These are phyloP conservation scores for Vigna hirtella DNA, from an alignment of 306 rosid species.

Conservation along the genomic window DNA sequence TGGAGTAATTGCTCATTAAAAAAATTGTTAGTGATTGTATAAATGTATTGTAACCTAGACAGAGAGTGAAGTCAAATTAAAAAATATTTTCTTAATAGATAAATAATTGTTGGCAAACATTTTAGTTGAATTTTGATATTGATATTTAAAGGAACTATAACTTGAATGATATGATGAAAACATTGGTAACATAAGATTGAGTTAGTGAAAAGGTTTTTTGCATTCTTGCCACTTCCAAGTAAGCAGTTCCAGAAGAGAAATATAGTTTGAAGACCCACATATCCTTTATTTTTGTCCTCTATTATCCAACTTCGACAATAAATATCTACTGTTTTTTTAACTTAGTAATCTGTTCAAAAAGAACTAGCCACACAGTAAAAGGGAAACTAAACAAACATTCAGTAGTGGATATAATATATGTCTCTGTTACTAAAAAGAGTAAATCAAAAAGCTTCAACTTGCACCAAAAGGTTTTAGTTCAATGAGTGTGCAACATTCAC, in stretches of 20 bases:
- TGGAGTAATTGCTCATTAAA: too few species aligned
- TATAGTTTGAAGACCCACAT: constrained; percentile 1
- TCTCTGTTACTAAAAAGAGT: constrained; percentile 6
- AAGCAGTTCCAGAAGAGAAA: background rate
- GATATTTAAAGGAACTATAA: background rate
- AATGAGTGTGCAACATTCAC: background rate
- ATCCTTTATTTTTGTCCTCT: background rate
- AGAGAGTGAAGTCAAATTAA: too few species aligned
- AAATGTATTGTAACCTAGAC: too few species aligned
- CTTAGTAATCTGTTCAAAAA: background rate
- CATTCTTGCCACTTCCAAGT: constrained; percentile 9
- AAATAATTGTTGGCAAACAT: too few species aligned
- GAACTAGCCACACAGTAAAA: constrained; percentile 6
- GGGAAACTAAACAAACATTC: background rate
- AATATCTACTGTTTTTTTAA: background rate
- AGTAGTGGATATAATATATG: background rate
- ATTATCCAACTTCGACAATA: background rate
- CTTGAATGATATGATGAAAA: background rate
- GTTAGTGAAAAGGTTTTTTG: background rate
- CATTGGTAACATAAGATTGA: background rate
- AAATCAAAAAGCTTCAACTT: constrained; percentile 11
- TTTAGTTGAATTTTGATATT: too few species aligned
- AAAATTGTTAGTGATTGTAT: too few species aligned
- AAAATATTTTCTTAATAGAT: too few species aligned
- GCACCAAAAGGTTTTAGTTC: background rate